These are phyloP conservation scores for Xylaria digitata DNA, from an alignment of 2,329 filamentous ascomycete species.

Conservation along the genomic window DNA sequence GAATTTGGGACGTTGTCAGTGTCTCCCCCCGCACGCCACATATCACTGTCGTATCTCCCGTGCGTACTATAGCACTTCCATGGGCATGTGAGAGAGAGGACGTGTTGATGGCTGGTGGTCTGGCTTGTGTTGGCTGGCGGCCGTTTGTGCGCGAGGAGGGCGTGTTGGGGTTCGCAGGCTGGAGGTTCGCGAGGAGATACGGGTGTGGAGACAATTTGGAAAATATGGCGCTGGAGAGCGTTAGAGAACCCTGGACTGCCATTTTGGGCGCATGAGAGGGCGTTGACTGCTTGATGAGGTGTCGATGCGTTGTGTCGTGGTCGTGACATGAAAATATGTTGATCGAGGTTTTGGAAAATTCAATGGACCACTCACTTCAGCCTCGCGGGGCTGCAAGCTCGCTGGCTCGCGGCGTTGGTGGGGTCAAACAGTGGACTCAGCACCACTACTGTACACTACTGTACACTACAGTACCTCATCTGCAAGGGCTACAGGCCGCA, in stretches of 20 bases:
- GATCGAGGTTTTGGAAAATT: constrained; percentile 32
- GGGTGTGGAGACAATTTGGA: constrained; percentile 89
- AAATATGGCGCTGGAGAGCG: constrained; percentile 75
- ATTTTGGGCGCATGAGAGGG: constrained; percentile 42
- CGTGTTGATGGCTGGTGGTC: constrained; percentile 80
- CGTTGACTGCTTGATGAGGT: constrained; percentile 12
- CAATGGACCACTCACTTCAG: constrained; percentile 29
- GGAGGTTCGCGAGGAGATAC: constrained; percentile 89
- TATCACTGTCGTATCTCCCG: constrained; percentile 93
- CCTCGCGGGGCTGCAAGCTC: constrained; percentile 33
- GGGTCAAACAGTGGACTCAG: constrained; percentile 19
- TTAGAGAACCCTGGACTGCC: constrained; percentile 57
- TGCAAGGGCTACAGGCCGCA: constrained; percentile 14
- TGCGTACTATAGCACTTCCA: constrained; percentile 87
- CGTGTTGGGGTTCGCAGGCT: constrained; percentile 62
- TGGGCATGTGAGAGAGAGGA: constrained; percentile 89
- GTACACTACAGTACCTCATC: not conserved
- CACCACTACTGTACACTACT: too few species aligned
- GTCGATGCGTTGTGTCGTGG: constrained; percentile 13
- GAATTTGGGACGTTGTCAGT: constrained; percentile 78
- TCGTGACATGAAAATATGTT: constrained; percentile 27
- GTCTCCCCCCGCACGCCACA: constrained; percentile 92
- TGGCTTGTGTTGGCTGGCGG: constrained; percentile 75
- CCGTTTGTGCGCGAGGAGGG: constrained; percentile 82
- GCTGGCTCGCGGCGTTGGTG: constrained; percentile 14